Conservation (phyloP, 345 rosid genomes). For the Pistacia atlantica region DNA sequence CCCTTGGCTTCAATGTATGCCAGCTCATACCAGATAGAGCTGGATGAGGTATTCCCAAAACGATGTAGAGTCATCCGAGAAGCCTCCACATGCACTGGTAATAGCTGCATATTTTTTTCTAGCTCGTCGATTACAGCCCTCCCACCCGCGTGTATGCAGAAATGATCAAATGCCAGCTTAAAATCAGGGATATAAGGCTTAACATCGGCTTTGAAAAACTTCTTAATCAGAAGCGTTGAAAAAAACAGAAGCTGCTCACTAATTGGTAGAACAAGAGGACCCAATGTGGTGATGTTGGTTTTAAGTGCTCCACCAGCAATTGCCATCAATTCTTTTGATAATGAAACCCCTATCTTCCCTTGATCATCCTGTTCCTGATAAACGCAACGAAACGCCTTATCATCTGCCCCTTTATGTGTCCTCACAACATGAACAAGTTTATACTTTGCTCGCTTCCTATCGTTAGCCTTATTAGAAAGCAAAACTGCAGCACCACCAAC, state of each 20-base stretch:
- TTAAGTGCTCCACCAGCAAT: slow-evolving; percentile 71
- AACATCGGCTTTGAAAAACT: slow-evolving; percentile 38
- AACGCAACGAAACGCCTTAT: slow-evolving; percentile 66
- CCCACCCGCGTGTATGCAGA: slow-evolving; percentile 62
- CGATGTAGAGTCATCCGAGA: slow-evolving; percentile 63
- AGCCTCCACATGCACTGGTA: slow-evolving; percentile 53
- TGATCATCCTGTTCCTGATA: slow-evolving; percentile 67
- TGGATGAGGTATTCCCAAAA: slow-evolving; percentile 61
- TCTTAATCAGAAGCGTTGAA: slow-evolving; percentile 43
- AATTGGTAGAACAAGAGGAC: slow-evolving; percentile 58
- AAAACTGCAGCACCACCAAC: slow-evolving; percentile 66
- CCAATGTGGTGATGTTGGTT: slow-evolving; percentile 56
- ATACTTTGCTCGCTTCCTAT: slow-evolving; percentile 61
- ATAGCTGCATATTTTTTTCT: slow-evolving; percentile 59
- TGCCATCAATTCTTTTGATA: slow-evolving; percentile 64
- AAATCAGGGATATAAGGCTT: slow-evolving; percentile 64
- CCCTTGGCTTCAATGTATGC: slow-evolving; percentile 56
- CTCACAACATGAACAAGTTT: slow-evolving; percentile 65
- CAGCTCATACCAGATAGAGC: slow-evolving; percentile 60
- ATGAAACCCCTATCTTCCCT: slow-evolving; percentile 62
- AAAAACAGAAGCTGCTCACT: slow-evolving; percentile 62
- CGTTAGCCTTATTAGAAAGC: slow-evolving; percentile 58
- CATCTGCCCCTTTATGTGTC: slow-evolving; percentile 72
- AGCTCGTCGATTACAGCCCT: slow-evolving; percentile 64
- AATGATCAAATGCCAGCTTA: slow-evolving; percentile 58